phyloP scores from a whole-genome alignment of 768 basidiomycete genomes.

The Suillus hirtellus region DNA sequence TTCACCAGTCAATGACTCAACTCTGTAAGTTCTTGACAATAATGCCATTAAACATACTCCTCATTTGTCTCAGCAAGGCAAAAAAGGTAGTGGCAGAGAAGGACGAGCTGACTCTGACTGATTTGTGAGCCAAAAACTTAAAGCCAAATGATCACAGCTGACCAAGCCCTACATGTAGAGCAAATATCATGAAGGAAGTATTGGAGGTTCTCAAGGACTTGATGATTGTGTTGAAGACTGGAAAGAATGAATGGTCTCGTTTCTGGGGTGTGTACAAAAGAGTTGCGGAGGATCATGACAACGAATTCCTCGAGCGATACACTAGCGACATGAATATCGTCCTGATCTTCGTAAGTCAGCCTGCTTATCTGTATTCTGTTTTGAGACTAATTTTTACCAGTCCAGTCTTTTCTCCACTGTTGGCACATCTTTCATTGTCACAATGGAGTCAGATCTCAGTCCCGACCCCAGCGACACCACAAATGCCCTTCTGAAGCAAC shows the following conservation, averaged over 20 bases:
- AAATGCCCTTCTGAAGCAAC: conserved; percentile 14
- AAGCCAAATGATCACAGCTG: not conserved
- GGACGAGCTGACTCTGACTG: not conserved
- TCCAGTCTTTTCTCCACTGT: conserved; percentile 18
- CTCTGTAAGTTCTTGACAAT: not conserved
- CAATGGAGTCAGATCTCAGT: conserved; percentile 12
- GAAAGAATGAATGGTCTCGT: not conserved
- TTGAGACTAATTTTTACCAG: conserved; percentile 1
- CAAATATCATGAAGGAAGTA: not conserved
- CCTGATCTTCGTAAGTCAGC: conserved; percentile 22
- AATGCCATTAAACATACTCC: not conserved
- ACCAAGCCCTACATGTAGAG: not conserved
- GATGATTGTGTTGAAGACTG: not conserved
- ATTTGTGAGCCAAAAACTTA: not conserved
- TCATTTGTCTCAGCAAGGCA: not conserved
- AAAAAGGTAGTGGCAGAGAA: not conserved
- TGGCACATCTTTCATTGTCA: conserved; percentile 14
- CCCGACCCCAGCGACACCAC: conserved; percentile 16
- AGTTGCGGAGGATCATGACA: conserved; percentile 18
- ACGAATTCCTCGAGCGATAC: conserved; percentile 18
- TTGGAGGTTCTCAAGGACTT: not conserved
- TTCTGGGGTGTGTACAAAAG: conserved; percentile 18
- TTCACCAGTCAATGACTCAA: not conserved
- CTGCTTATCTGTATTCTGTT: not conserved
- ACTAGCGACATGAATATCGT: conserved; percentile 20